Percentiles rank a stretch among this genome's conserved stretches.
phyloP scores from a whole-genome alignment of 441 rosid genomes.

The Euphorbia schlechtendalii region DNA sequence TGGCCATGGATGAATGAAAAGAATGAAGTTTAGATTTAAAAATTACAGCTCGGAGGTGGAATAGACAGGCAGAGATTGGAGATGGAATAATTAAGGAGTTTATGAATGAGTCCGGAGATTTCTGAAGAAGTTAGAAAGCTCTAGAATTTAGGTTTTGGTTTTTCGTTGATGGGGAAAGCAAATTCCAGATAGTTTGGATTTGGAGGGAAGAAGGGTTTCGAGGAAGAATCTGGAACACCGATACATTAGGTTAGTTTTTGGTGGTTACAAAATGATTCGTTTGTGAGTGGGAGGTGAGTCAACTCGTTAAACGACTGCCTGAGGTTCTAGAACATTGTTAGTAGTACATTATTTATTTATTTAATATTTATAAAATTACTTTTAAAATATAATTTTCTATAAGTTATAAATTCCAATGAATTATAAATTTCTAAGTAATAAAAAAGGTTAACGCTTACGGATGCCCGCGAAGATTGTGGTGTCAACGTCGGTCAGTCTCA shows the following conservation, averaged over 20 bases:
- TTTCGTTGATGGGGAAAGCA: not conserved
- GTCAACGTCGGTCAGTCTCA: too few species aligned
- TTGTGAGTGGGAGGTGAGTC: not conserved
- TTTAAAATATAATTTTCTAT: too few species aligned
- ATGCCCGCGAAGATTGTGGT: too few species aligned
- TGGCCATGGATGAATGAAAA: slow-evolving; percentile 50
- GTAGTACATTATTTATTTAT: too few species aligned
- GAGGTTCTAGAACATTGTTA: too few species aligned
- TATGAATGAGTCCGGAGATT: slow-evolving; percentile 4
- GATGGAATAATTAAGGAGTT: not conserved
- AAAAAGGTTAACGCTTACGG: too few species aligned
- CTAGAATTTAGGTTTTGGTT: slow-evolving; percentile 20
- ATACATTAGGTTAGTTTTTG: slow-evolving; percentile 1
- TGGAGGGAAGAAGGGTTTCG: not conserved
- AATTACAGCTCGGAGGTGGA: not conserved
- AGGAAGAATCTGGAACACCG: slow-evolving; percentile 8
- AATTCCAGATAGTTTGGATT: too few species aligned
- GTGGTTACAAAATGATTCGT: too few species aligned
- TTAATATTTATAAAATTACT: too few species aligned
- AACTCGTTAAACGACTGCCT: not conserved
- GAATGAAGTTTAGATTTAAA: not conserved
- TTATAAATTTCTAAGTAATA: too few species aligned
- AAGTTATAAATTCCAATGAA: too few species aligned
- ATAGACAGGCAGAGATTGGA: not conserved
- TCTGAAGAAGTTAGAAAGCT: slow-evolving; percentile 16